Percentiles rank a stretch among this genome's conserved stretches.
These are phyloP conservation scores for Chrysopogon serrulatus DNA, from an alignment of 176 grass and related monocot species.

Conservation along the genomic window DNA sequence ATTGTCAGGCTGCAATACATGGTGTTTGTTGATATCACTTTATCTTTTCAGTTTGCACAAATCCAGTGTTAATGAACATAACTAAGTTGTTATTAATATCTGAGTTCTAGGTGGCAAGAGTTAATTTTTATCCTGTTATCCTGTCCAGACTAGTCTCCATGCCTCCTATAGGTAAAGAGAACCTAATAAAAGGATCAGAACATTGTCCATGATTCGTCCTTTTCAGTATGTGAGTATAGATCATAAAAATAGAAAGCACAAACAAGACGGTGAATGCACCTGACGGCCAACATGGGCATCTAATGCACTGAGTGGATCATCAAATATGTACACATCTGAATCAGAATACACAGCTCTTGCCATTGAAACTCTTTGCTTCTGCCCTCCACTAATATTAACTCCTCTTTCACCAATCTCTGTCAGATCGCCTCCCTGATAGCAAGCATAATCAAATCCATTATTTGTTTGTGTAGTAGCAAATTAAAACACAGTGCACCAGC, in stretches of 20 bases:
- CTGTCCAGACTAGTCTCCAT: neutral
- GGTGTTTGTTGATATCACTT: neutral
- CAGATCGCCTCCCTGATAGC: constrained; percentile 84
- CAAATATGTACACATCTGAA: constrained; percentile 98
- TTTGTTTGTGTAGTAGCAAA: neutral
- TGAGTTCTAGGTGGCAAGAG: neutral
- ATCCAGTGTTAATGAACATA: neutral
- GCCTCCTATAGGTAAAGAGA: neutral
- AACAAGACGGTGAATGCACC: constrained; percentile 32
- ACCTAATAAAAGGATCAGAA: neutral
- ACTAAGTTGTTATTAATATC: neutral
- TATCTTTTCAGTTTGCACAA: neutral
- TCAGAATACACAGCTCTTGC: constrained; percentile 98
- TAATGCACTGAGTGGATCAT: constrained; percentile 97
- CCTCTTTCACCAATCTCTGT: constrained; percentile 99
- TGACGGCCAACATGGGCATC: constrained; percentile 99
- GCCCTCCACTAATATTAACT: constrained; percentile 97
- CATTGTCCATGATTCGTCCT: neutral
- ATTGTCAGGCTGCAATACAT: neutral
- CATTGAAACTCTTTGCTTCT: constrained; percentile 99
- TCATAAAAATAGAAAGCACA: constrained; percentile 12
- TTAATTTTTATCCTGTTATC: neutral
- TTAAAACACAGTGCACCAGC: neutral
- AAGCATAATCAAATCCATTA: constrained; percentile 24
- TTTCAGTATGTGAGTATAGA: neutral